phyloP scores from a whole-genome alignment of 495 filamentous ascomycete species.

The Penicillium verhagenii region DNA sequence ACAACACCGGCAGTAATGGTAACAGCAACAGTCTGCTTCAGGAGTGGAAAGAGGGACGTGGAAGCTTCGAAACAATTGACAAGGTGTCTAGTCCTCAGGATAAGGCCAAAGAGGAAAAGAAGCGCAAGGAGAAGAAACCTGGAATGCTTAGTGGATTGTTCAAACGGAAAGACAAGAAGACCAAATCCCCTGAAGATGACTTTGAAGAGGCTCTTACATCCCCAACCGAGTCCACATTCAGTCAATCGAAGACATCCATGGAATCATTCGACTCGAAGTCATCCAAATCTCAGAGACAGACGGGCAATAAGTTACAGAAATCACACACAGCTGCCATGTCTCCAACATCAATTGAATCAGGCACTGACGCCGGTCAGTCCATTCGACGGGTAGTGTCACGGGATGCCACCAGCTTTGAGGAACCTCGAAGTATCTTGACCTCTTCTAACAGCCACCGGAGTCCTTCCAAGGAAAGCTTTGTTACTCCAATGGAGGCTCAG shows the following conservation, averaged over 20 bases:
- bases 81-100: slow-evolving; percentile 52
- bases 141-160: slow-evolving; percentile 93
- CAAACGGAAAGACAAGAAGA: slow-evolving; percentile 90
- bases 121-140: slow-evolving; percentile 86
- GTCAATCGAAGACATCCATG: slow-evolving; percentile 50
- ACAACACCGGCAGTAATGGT: slow-evolving; percentile 38
- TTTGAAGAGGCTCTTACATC: slow-evolving; percentile 61
- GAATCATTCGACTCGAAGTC: slow-evolving; percentile 42
- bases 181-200: slow-evolving; percentile 65
- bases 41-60: slow-evolving; percentile 63
- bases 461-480: slow-evolving; percentile 30
- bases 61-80: slow-evolving; percentile 51
- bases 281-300: slow-evolving; percentile 72
- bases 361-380: slow-evolving; percentile 23
- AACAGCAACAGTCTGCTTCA: slow-evolving; percentile 49
- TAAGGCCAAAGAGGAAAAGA: slow-evolving; percentile 72
- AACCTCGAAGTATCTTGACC: slow-evolving; percentile 14
- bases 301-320: slow-evolving; percentile 31
- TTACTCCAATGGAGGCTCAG: slow-evolving; percentile 19
- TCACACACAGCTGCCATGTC: slow-evolving; percentile 41
- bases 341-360: slow-evolving; percentile 34
- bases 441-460: slow-evolving; percentile 20
- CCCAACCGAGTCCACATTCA: slow-evolving; percentile 50
- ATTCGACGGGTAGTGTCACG: slow-evolving; percentile 44
- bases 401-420: slow-evolving; percentile 26